Evolutionary conservation across 208 protist genomes (phyloP).

Genomic region (Acanthamoeba castellanii): DNA sequence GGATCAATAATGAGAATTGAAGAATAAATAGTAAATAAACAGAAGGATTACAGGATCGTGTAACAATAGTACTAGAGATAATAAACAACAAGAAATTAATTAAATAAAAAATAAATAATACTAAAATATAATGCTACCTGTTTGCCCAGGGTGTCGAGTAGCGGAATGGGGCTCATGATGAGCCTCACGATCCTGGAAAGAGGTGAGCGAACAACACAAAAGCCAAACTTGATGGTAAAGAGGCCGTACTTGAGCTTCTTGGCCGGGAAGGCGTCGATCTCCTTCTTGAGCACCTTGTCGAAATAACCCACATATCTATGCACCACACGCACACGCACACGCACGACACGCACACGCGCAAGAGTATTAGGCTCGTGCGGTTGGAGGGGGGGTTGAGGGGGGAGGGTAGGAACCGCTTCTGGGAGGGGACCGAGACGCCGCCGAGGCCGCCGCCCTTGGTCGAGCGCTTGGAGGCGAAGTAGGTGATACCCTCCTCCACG

Average conservation of each 20-base stretch:
- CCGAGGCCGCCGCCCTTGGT: slow-evolving; percentile 49
- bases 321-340: background rate
- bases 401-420: background rate
- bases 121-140: background rate
- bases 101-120: no score
- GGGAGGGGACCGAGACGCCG: slow-evolving; percentile 30
- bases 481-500: slow-evolving; percentile 8
- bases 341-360: background rate
- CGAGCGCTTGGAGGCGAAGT: slow-evolving; percentile 38
- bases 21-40: background rate
- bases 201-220: background rate
- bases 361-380: background rate
- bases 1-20: background rate
- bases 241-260: slow-evolving; percentile 46
- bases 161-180: slow-evolving; percentile 21
- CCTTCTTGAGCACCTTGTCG: slow-evolving; percentile 28
- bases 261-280: slow-evolving; percentile 39
- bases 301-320: slow-evolving; percentile 24
- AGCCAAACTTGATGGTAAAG: no score
- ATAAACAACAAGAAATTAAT: background rate
- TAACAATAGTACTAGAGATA: no score
- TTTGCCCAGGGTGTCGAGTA: slow-evolving; percentile 22
- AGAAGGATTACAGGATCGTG: background rate
- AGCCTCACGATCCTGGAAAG: slow-evolving; percentile 11
- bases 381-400: background rate